phyloP scores from a whole-genome alignment of 2,329 filamentous ascomycete species.

The Aspergillus intermedius region DNA sequence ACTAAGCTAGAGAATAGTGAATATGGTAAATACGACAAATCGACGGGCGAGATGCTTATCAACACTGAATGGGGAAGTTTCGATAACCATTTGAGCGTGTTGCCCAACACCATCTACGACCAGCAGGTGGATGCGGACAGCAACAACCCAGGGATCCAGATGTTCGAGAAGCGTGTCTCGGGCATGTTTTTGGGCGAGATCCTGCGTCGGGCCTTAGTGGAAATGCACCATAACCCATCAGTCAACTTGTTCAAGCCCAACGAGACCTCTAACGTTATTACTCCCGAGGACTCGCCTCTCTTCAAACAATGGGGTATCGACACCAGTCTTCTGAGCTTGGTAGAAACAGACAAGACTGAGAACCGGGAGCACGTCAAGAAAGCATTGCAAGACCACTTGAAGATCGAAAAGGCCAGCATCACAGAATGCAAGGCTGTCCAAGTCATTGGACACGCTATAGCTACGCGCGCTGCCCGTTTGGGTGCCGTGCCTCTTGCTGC shows the following conservation, averaged over 20 bases:
- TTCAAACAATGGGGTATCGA: constrained; percentile 84
- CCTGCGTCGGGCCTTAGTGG: constrained; percentile 67
- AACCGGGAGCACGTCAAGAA: constrained; percentile 68
- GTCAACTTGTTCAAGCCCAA: constrained; percentile 68
- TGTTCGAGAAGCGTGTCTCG: constrained; percentile 98
- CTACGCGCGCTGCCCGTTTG: constrained; percentile 78
- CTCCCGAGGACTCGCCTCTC: constrained; percentile 60
- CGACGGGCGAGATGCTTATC: constrained; percentile 90
- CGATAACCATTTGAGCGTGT: constrained; percentile 82
- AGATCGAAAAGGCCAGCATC: constrained; percentile 66
- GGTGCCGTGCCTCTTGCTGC: constrained; percentile 83
- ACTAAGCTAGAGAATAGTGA: constrained; percentile 63
- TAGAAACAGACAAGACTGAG: constrained; percentile 69
- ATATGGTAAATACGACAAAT: constrained; percentile 58
- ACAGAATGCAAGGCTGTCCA: constrained; percentile 89
- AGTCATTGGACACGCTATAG: constrained; percentile 72
- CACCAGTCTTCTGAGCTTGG: constrained; percentile 80
- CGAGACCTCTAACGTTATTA: constrained; percentile 67
- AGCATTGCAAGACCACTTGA: constrained; percentile 68
- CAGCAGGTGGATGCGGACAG: constrained; percentile 68
- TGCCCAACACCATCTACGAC: constrained; percentile 83
- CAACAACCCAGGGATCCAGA: constrained; percentile 88
- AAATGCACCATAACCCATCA: constrained; percentile 61
- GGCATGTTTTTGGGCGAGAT: constrained; percentile 99
- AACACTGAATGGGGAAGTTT: constrained; percentile 99